Percentiles rank a stretch among this genome's conserved stretches.
phyloP scores from a whole-genome alignment of 148 eudicot species.

The Rhododendron simsii region DNA sequence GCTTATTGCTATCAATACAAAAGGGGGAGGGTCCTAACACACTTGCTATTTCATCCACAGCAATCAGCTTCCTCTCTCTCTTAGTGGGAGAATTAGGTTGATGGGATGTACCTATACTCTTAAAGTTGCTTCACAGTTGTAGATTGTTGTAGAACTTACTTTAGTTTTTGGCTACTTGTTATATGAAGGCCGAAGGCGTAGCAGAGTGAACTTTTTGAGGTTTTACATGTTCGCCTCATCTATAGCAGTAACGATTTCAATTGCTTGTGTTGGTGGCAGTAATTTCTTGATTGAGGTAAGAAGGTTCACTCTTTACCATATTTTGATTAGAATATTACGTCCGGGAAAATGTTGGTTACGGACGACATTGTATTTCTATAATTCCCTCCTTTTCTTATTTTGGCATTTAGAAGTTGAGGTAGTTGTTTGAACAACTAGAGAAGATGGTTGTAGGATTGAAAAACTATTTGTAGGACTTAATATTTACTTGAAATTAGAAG shows the following conservation, averaged over 20 bases:
- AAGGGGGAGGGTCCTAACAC: slow-evolving; percentile 31
- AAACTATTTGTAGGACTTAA: background rate
- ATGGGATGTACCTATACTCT: background rate
- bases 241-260: slow-evolving; percentile 31
- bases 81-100: slow-evolving; percentile 56
- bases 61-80: slow-evolving; percentile 33
- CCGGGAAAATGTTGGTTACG: background rate
- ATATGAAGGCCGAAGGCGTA: slow-evolving; percentile 56
- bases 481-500: background rate
- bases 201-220: slow-evolving; percentile 49
- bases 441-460: background rate
- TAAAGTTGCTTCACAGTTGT: background rate
- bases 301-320: background rate
- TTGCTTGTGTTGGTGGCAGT: slow-evolving; percentile 25
- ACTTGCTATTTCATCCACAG: slow-evolving; percentile 29
- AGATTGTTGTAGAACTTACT: background rate
- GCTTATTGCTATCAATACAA: slow-evolving; percentile 21
- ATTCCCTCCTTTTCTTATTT: background rate
- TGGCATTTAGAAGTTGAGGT: background rate
- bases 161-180: slow-evolving; percentile 7
- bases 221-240: slow-evolving; percentile 46
- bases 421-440: background rate
- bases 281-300: slow-evolving; percentile 38
- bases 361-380: background rate
- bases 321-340: background rate